Percentiles rank a stretch among this genome's conserved stretches.
phyloP scores from a whole-genome alignment of 129 eudicot genomes.

The Silybum marianum region DNA sequence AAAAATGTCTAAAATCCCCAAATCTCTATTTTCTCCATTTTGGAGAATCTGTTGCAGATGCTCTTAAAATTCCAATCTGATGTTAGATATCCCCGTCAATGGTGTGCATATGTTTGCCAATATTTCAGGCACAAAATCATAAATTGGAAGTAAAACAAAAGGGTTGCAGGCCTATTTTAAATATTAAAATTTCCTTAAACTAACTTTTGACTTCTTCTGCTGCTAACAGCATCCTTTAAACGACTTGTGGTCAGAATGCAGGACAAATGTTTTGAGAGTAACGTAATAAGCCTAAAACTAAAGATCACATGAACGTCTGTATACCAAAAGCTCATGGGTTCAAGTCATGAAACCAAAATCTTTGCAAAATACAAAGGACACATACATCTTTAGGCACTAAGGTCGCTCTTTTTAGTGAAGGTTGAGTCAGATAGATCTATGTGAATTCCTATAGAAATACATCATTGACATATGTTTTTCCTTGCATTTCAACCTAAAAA shows the following conservation, averaged over 20 bases:
- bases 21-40: too few species aligned
- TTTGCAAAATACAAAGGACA: neutral
- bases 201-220: constrained; percentile 2
- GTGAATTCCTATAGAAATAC: too few species aligned
- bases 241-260: constrained; percentile 2
- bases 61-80: constrained; percentile 51
- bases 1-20: too few species aligned
- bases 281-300: neutral
- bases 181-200: neutral
- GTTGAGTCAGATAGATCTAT: neutral
- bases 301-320: neutral
- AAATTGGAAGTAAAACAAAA: neutral
- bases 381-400: neutral
- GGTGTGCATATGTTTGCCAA: constrained; percentile 35
- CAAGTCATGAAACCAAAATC: neutral
- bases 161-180: constrained; percentile 26
- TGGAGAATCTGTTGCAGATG: too few species aligned
- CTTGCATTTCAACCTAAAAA: neutral
- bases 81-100: constrained; percentile 44
- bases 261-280: constrained; percentile 1
- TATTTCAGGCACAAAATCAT: neutral
- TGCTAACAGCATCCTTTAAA: constrained; percentile 16
- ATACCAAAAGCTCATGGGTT: neutral
- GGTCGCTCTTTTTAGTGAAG: neutral
- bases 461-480: neutral